phyloP scores from a whole-genome alignment of 192 early-diverging fungal species.

The Coemansia sp. region DNA sequence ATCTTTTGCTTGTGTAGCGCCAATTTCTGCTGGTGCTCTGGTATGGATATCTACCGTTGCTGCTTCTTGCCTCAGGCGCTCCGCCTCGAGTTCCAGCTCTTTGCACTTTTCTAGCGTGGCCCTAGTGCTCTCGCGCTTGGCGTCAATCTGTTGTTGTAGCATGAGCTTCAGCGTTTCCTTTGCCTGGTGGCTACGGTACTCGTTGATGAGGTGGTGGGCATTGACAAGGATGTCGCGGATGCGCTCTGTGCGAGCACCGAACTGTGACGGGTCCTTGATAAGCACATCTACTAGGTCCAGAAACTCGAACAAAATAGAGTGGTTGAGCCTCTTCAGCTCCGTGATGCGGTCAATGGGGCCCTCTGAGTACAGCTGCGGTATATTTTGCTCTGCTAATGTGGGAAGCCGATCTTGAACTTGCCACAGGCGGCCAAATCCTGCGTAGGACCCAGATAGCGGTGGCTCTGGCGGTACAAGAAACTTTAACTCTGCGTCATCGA shows the following conservation, averaged over 20 bases:
- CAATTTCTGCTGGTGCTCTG: background rate
- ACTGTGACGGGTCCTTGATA: constrained; percentile 59
- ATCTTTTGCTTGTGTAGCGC: background rate
- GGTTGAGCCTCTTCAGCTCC: constrained; percentile 67
- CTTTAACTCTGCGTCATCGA: constrained; percentile 46
- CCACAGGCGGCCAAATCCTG: constrained; percentile 70
- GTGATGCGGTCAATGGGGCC: constrained; percentile 64
- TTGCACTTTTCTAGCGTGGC: constrained; percentile 27
- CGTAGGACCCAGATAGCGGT: constrained; percentile 57
- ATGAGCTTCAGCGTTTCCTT: constrained; percentile 67
- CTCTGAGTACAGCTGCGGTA: constrained; percentile 66
- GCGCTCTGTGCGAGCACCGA: constrained; percentile 61
- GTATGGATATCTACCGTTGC: constrained; percentile 12
- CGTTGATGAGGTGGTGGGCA: constrained; percentile 83
- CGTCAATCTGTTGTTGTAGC: constrained; percentile 66
- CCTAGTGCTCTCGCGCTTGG: constrained; percentile 29
- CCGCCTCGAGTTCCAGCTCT: constrained; percentile 26
- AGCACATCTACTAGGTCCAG: constrained; percentile 69
- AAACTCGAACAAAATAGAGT: constrained; percentile 65
- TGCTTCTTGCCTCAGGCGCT: constrained; percentile 28
- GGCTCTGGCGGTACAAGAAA: constrained; percentile 63
- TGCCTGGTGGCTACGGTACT: constrained; percentile 78
- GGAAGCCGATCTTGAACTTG: constrained; percentile 62
- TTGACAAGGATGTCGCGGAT: constrained; percentile 74
- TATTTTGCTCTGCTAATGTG: constrained; percentile 62